phyloP scores from a whole-genome alignment of 371 early-diverging fungal species.

The Coemansia sp. region DNA sequence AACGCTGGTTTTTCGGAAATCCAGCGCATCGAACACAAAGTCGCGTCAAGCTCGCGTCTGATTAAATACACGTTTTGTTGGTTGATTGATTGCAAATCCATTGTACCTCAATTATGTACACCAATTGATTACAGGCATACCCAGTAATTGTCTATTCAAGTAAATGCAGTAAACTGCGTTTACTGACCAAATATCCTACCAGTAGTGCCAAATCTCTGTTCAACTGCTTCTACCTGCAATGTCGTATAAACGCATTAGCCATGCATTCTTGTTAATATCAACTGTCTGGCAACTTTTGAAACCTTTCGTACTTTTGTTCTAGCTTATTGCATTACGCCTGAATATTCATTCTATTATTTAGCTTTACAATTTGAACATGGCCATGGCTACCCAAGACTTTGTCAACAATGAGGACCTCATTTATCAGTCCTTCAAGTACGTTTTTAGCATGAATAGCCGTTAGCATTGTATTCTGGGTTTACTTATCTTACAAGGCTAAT shows the following conservation, averaged over 20 bases:
- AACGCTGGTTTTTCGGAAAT: neutral
- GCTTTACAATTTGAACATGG: slow-evolving; percentile 1
- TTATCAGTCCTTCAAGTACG: slow-evolving; percentile 37
- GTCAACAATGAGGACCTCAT: slow-evolving; percentile 16
- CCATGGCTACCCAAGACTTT: slow-evolving; percentile 3
- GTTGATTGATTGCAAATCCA: neutral
- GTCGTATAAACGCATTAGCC: neutral
- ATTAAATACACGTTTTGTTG: neutral
- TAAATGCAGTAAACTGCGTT: neutral
- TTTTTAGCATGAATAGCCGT: neutral
- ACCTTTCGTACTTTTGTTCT: neutral
- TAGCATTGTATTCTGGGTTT: neutral
- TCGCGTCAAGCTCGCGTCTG: neutral
- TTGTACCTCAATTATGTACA: neutral
- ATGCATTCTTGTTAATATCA: neutral
- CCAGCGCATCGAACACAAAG: neutral
- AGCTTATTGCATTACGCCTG: neutral
- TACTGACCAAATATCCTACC: neutral
- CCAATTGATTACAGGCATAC: neutral
- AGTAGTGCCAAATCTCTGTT: neutral
- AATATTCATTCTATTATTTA: neutral
- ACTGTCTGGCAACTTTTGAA: neutral
- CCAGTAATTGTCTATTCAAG: neutral
- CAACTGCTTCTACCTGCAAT: neutral
- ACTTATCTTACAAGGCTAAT: neutral